Percentiles rank a stretch among this genome's conserved stretches.
Conservation (phyloP, 192 early-diverging fungal species). For the Helicostylum pulchrum region DNA sequence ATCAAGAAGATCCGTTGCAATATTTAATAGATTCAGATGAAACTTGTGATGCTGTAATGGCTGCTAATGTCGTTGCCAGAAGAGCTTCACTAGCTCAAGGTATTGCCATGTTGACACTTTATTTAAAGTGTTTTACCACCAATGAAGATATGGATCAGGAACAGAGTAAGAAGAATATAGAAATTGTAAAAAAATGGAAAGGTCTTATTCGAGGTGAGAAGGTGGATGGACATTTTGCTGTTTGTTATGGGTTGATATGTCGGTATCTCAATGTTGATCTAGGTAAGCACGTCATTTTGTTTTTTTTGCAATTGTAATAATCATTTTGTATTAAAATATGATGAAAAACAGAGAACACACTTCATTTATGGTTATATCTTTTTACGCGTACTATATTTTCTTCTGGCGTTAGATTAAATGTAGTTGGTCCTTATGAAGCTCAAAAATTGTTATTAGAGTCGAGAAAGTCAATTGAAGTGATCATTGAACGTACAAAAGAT, state of each 20-base stretch:
- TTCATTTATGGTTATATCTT: conserved; percentile 77
- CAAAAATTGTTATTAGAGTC: conserved; percentile 70
- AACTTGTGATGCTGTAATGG: conserved; percentile 34
- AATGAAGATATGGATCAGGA: conserved; percentile 2
- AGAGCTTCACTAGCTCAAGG: conserved; percentile 69
- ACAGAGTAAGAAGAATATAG: conserved; percentile 6
- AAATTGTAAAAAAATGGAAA: conserved; percentile 36
- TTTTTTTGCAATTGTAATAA: no score
- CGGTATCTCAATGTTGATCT: conserved; percentile 48
- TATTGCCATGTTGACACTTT: conserved; percentile 62
- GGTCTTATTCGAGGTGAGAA: conserved; percentile 32
- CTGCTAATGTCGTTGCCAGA: conserved; percentile 57
- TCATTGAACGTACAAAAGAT: conserved; percentile 44
- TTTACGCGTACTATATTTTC: conserved; percentile 86
- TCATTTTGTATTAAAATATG: no score
- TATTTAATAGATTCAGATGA: conserved; percentile 29
- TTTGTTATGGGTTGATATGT: conserved; percentile 76
- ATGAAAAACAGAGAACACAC: conserved; percentile 51
- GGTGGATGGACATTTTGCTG: conserved; percentile 70
- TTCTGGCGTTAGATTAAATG: conserved; percentile 83
- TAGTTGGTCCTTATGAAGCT: conserved; percentile 86
- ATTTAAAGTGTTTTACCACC: conserved; percentile 55
- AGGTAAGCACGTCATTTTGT: conserved; percentile 38
- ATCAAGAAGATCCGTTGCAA: conserved; percentile 27
- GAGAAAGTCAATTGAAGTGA: conserved; percentile 46